Evolutionary conservation across 441 rosid genomes (phyloP).

Genomic region (Adansonia madagascariensis): DNA sequence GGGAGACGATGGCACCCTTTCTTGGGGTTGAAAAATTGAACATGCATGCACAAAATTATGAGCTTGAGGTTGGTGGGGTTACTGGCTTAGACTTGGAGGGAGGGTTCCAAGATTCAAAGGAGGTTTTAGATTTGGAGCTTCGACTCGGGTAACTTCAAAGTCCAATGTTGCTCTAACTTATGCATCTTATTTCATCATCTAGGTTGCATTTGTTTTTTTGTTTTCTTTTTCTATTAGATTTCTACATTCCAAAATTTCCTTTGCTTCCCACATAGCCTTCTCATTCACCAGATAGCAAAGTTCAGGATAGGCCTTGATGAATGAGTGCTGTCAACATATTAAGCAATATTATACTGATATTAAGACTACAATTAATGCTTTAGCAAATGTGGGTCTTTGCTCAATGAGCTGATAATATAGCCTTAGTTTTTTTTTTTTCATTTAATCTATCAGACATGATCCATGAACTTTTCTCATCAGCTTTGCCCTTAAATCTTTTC

Average conservation of each 20-base stretch:
- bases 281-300: not conserved
- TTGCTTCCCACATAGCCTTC: not conserved
- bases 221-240: not conserved
- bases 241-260: not conserved
- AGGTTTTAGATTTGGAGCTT: slow-evolving; percentile 84
- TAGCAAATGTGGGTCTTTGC: not conserved
- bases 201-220: not conserved
- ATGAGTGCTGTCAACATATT: not conserved
- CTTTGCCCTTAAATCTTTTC: not conserved
- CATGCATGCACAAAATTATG: slow-evolving; percentile 18
- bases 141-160: slow-evolving; percentile 69
- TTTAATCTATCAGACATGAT: not conserved
- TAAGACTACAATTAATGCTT: not conserved
- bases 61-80: slow-evolving; percentile 47
- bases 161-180: not conserved
- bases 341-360: not conserved
- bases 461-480: slow-evolving; percentile 1
- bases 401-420: not conserved
- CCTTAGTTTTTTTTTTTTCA: not conserved
- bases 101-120: slow-evolving; percentile 51
- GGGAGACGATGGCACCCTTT: slow-evolving; percentile 25
- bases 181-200: not conserved
- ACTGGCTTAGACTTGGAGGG: slow-evolving; percentile 71
- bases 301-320: not conserved
- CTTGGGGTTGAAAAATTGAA: slow-evolving; percentile 15